Conservation (phyloP, 129 eudicot species). For the Tagetes patula region DNA sequence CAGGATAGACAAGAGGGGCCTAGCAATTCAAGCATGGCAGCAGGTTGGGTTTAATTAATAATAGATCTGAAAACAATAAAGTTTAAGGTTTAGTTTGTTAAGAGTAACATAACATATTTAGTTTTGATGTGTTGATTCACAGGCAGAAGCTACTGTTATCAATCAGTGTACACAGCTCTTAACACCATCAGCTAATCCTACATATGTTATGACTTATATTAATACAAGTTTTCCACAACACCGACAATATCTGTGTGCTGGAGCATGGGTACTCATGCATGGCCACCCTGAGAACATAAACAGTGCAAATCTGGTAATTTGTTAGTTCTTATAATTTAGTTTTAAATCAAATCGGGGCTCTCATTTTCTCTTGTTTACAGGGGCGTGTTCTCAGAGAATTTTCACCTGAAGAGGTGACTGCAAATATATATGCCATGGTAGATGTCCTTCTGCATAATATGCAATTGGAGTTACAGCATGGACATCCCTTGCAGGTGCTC, state of each 20-base stretch:
- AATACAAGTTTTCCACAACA: conserved; percentile 80
- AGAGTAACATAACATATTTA: not conserved
- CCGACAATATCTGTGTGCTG: conserved; percentile 88
- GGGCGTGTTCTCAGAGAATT: conserved; percentile 92
- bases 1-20: conserved; percentile 69
- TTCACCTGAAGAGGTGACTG: conserved; percentile 96
- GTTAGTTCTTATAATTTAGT: not conserved
- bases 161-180: conserved; percentile 92
- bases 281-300: conserved; percentile 90
- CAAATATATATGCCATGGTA: conserved; percentile 85
- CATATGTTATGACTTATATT: conserved; percentile 74
- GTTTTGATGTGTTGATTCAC: conserved; percentile 34
- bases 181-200: conserved; percentile 83
- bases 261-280: conserved; percentile 95
- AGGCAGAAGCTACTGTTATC: conserved; percentile 93
- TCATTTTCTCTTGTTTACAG: conserved; percentile 34
- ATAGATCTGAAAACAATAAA: not conserved
- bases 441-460: conserved; percentile 94
- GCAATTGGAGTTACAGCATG: conserved; percentile 83
- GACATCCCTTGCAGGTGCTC: conserved; percentile 78
- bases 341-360: not conserved
- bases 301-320: conserved; percentile 73
- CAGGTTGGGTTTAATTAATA: conserved; percentile 42
- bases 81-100: not conserved
- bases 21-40: conserved; percentile 91